phyloP scores from a whole-genome alignment of 2,329 filamentous ascomycete genomes.

The Microcyclospora tardicrescens region DNA sequence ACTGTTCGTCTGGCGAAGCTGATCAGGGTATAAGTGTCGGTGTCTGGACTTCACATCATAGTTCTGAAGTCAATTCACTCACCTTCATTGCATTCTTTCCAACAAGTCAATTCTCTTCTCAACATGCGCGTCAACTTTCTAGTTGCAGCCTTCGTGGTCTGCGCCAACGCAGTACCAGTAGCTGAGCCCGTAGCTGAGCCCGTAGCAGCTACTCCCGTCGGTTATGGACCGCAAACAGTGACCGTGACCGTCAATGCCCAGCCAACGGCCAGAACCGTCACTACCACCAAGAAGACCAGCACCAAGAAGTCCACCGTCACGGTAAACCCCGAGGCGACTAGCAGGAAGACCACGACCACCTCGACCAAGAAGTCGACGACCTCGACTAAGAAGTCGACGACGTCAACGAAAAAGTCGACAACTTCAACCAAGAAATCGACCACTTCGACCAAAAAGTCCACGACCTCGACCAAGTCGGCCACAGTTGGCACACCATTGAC shows the following conservation, averaged over 20 bases:
- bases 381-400: conserved; percentile 5
- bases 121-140: conserved; percentile 24
- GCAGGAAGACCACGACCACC: no score
- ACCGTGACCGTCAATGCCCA: conserved; percentile 22
- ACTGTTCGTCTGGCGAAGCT: no score
- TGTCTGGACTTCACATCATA: no score
- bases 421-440: conserved; percentile 7
- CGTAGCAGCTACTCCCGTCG: conserved; percentile 15
- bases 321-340: no score
- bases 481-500: no score
- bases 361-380: no score
- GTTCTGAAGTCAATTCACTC: no score
- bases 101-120: conserved; percentile 4
- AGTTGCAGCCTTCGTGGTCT: conserved; percentile 24
- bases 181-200: conserved; percentile 16
- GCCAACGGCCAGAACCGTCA: no score
- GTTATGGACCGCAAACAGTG: conserved; percentile 21
- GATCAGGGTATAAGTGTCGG: no score
- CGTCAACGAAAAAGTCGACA: conserved; percentile 4
- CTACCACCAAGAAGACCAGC: no score
- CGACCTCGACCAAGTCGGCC: not conserved
- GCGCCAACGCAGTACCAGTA: conserved; percentile 23
- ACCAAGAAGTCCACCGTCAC: no score
- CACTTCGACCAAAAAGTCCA: conserved; percentile 1
- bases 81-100: conserved; percentile 6